These are phyloP conservation scores for Catunica adiposa DNA, from an alignment of 2,329 filamentous ascomycete species.

Conservation along the genomic window DNA sequence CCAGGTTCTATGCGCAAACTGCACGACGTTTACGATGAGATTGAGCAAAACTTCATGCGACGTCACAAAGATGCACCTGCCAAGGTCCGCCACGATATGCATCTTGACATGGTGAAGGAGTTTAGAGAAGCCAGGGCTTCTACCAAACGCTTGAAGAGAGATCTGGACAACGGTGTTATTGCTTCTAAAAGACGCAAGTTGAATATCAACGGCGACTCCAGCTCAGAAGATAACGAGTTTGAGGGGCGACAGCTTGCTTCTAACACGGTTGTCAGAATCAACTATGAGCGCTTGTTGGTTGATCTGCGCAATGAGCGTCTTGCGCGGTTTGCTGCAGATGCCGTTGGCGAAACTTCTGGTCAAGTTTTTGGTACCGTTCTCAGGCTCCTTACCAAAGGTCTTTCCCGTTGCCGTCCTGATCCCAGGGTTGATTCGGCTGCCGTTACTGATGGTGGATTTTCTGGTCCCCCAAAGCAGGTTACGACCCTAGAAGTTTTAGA, in stretches of 20 bases:
- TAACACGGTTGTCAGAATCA: constrained; percentile 59
- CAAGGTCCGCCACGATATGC: constrained; percentile 50
- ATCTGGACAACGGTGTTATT: constrained; percentile 28
- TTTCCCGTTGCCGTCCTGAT: constrained; percentile 49
- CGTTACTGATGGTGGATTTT: constrained; percentile 20
- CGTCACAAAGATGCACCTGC: constrained; percentile 28
- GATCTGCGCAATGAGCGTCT: constrained; percentile 67
- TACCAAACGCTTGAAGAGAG: constrained; percentile 33
- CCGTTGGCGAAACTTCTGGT: constrained; percentile 56
- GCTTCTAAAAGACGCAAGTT: constrained; percentile 38
- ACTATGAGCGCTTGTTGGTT: constrained; percentile 71
- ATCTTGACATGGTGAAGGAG: constrained; percentile 36
- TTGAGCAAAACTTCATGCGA: constrained; percentile 46
- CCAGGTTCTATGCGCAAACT: constrained; percentile 41
- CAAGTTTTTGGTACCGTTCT: constrained; percentile 64
- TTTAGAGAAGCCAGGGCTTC: constrained; percentile 38
- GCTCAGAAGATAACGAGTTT: constrained; percentile 22
- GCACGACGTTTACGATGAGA: constrained; percentile 41
- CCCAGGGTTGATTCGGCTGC: constrained; percentile 28
- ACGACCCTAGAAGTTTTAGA: constrained; percentile 41
- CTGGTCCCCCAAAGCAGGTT: constrained; percentile 23
- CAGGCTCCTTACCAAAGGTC: constrained; percentile 49
- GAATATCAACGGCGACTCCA: constrained; percentile 27
- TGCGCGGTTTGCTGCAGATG: constrained; percentile 51
- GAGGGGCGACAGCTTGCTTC: constrained; percentile 37